Evolutionary conservation across 257 asterid species (phyloP).

Genomic region (Cynanchum wilfordii): DNA sequence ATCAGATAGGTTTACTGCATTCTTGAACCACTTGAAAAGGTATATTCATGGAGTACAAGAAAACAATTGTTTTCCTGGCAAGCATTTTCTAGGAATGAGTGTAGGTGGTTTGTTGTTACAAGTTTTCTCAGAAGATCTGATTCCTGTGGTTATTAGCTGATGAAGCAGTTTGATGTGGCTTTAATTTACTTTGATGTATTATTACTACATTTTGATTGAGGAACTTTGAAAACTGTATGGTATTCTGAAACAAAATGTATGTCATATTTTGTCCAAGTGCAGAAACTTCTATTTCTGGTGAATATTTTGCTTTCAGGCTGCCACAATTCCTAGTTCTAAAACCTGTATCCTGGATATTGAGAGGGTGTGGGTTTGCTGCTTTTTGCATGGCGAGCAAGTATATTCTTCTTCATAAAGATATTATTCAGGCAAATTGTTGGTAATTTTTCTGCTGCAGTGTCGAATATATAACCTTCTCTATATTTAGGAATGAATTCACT

Average conservation of each 20-base stretch:
- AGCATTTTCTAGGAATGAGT: neutral
- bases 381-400: neutral
- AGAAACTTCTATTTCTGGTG: neutral
- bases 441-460: too few relatives aligned
- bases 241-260: constrained; percentile 3
- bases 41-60: neutral
- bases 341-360: neutral
- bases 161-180: neutral
- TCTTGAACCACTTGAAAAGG: neutral
- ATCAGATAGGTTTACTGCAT: neutral
- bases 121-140: neutral
- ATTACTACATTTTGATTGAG: neutral
- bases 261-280: too few relatives aligned
- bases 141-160: neutral
- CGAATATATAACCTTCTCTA: too few relatives aligned
- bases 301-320: neutral
- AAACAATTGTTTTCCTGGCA: neutral
- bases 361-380: neutral
- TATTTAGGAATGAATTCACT: neutral
- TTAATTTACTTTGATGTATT: too few relatives aligned
- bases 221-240: neutral
- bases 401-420: neutral
- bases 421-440: neutral
- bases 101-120: neutral
- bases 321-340: neutral